phyloP scores from a whole-genome alignment of 1,139 yeast genomes.

The Taiozyma onychis region DNA sequence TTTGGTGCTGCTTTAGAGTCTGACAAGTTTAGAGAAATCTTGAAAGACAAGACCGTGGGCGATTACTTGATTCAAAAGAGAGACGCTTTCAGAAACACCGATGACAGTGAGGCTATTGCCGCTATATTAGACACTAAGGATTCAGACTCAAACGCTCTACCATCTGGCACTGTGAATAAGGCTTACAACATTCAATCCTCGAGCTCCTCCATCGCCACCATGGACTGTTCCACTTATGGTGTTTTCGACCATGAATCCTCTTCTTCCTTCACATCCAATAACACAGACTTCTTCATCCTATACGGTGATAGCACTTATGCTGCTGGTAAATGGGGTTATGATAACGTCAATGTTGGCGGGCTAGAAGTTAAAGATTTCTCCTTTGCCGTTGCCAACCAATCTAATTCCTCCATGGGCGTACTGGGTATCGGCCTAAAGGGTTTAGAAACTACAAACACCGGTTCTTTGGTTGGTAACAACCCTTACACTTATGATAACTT shows the following conservation, averaged over 20 bases:
- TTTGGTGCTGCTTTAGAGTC: neutral
- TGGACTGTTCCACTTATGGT: conserved; percentile 30
- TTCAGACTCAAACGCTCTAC: neutral
- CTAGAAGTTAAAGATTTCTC: conserved; percentile 32
- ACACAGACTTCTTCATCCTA: conserved; percentile 41
- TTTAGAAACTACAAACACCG: conserved; percentile 39
- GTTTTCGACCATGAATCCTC: conserved; percentile 39
- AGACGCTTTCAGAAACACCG: conserved; percentile 5
- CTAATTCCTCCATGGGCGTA: conserved; percentile 54
- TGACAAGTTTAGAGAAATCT: neutral
- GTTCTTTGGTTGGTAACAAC: conserved; percentile 11
- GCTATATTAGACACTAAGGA: neutral
- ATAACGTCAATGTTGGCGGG: conserved; percentile 39
- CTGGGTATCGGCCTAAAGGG: conserved; percentile 58
- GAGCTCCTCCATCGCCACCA: conserved; percentile 13
- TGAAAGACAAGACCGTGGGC: neutral
- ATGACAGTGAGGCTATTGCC: conserved; percentile 2
- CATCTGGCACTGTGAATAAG: conserved; percentile 4
- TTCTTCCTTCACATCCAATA: conserved; percentile 37
- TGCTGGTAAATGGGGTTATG: conserved; percentile 61
- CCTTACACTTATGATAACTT: conserved; percentile 43
- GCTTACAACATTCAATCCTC: neutral
- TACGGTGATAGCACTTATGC: conserved; percentile 66
- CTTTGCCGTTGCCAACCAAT: conserved; percentile 54
- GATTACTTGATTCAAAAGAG: conserved; percentile 1